phyloP scores from a whole-genome alignment of 805 yeast genomes.

The Candida ascalaphidarum region DNA sequence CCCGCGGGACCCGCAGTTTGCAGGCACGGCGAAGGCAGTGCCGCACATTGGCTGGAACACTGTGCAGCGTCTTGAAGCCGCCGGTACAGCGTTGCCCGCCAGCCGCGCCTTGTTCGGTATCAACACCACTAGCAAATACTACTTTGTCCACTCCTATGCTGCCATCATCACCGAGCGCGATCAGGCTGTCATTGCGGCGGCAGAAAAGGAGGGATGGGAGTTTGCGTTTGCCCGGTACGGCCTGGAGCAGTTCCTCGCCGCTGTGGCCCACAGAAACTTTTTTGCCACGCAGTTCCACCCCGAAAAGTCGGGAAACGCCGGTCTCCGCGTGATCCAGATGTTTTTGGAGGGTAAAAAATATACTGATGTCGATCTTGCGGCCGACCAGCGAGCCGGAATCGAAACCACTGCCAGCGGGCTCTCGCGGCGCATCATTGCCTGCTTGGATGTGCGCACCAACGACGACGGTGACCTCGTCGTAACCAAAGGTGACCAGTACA shows the following conservation, averaged over 20 bases:
- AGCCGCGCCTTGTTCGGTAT: slow-evolving; percentile 47
- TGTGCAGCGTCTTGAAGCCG: slow-evolving; percentile 16
- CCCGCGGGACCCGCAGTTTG: slow-evolving; percentile 24
- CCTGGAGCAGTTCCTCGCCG: slow-evolving; percentile 72
- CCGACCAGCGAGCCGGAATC: slow-evolving; percentile 11
- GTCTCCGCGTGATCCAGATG: slow-evolving; percentile 64
- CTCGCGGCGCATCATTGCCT: slow-evolving; percentile 88
- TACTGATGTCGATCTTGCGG: slow-evolving; percentile 4
- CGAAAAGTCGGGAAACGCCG: slow-evolving; percentile 94
- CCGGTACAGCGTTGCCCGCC: slow-evolving; percentile 13
- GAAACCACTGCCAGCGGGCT: slow-evolving; percentile 49
- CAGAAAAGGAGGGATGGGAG: slow-evolving; percentile 50
- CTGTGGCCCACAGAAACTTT: slow-evolving; percentile 64
- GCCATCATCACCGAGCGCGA: slow-evolving; percentile 42
- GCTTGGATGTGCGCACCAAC: slow-evolving; percentile 93
- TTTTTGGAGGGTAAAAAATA: slow-evolving; percentile 48
- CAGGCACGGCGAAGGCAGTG: slow-evolving; percentile 66
- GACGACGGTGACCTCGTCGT: slow-evolving; percentile 94
- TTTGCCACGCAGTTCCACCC: slow-evolving; percentile 99
- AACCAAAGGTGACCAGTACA: slow-evolving; percentile 97
- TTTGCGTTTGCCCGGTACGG: slow-evolving; percentile 71
- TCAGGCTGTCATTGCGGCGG: slow-evolving; percentile 16
- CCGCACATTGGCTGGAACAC: slow-evolving; percentile 98
- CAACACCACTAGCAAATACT: slow-evolving; percentile 63
- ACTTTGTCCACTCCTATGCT: slow-evolving; percentile 94